Evolutionary conservation across 192 early-diverging fungal species (phyloP).

Genomic region (Gamsiella multidivaricata): DNA sequence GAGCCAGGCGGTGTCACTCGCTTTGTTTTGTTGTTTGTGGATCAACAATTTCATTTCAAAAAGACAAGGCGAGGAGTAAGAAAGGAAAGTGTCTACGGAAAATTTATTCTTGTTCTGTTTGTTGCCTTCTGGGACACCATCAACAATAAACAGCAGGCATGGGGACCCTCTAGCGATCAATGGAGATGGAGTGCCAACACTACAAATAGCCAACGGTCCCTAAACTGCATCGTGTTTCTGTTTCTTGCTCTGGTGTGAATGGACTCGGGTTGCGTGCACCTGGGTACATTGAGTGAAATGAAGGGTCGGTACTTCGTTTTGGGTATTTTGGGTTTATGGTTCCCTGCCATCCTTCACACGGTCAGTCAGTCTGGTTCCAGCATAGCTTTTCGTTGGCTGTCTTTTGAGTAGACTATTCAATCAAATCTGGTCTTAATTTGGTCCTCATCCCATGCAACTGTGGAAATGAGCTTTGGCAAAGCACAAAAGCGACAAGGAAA

Average conservation of each 20-base stretch:
- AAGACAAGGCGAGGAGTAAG: background rate
- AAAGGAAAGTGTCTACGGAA: conserved; percentile 15
- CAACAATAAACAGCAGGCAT: background rate
- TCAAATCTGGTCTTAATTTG: conserved; percentile 22
- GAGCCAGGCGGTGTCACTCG: background rate
- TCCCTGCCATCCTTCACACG: too few relatives aligned
- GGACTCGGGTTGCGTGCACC: too few relatives aligned
- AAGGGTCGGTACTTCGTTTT: too few relatives aligned
- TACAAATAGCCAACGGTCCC: too few relatives aligned
- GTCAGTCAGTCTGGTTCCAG: too few relatives aligned
- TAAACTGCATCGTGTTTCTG: too few relatives aligned
- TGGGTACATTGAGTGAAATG: too few relatives aligned
- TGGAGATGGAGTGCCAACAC: background rate
- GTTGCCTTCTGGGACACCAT: background rate
- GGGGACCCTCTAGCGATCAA: too few relatives aligned
- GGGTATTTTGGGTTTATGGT: too few relatives aligned
- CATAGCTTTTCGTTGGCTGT: too few relatives aligned
- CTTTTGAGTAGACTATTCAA: background rate
- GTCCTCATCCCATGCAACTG: conserved; percentile 21
- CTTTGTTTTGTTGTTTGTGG: background rate
- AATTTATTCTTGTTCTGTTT: conserved; percentile 7
- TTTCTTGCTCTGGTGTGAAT: too few relatives aligned
- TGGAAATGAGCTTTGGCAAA: too few relatives aligned
- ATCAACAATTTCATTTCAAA: background rate
- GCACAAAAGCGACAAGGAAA: background rate